Evolutionary conservation across 208 protist species (phyloP).

Genomic region (Acanthamoeba lenticulata): DNA sequence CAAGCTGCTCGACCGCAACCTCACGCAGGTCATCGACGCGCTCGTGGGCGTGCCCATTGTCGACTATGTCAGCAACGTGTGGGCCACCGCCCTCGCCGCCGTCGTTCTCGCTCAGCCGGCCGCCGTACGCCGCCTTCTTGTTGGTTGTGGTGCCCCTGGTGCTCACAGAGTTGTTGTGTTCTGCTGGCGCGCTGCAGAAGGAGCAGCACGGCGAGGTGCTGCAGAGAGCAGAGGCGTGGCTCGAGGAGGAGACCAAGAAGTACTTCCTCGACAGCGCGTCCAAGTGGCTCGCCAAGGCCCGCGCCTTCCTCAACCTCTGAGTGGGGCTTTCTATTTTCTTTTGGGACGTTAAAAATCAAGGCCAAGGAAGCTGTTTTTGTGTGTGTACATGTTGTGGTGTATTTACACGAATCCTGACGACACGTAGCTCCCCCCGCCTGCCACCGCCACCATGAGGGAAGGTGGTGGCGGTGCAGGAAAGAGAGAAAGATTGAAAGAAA

Average conservation of each 20-base stretch:
- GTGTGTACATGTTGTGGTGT: no score
- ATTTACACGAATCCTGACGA: no score
- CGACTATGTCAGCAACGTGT: conserved; percentile 28
- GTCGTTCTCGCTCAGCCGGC: not conserved
- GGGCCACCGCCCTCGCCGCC: conserved; percentile 1
- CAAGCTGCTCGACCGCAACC: not conserved
- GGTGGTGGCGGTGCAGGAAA: no score
- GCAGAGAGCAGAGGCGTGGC: not conserved
- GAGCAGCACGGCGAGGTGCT: not conserved
- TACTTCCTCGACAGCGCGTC: conserved; percentile 6
- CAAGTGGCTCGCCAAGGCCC: conserved; percentile 40
- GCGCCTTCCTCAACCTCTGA: conserved; percentile 14
- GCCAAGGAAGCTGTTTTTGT: no score
- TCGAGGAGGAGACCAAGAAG: conserved; percentile 35
- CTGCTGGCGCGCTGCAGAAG: not conserved
- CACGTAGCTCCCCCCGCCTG: no score
- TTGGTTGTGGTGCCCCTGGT: not conserved
- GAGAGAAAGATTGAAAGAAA: no score
- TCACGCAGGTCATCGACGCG: conserved; percentile 16
- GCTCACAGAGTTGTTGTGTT: not conserved
- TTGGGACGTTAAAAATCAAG: no score
- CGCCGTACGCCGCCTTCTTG: not conserved
- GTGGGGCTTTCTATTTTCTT: no score
- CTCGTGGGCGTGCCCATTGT: not conserved
- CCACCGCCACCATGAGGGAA: no score